These are phyloP conservation scores for Macrolepiota albuminosa DNA, from an alignment of 768 basidiomycete species.

Conservation along the genomic window DNA sequence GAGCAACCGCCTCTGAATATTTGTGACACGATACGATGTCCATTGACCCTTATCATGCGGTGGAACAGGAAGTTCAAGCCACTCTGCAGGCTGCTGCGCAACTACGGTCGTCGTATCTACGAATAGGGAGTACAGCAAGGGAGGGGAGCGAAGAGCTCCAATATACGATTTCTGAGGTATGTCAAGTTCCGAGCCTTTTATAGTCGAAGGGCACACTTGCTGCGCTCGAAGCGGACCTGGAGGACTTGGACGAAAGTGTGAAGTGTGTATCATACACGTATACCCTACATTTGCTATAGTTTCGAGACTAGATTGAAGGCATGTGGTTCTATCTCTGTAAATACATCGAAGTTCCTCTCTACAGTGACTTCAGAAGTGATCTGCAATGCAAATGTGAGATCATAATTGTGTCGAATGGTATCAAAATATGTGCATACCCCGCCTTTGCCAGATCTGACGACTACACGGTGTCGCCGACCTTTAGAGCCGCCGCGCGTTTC, in stretches of 20 bases:
- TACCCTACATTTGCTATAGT: constrained; percentile 17
- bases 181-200: constrained; percentile 12
- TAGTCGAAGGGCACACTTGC: constrained; percentile 76
- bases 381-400: constrained; percentile 25
- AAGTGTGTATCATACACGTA: constrained; percentile 41
- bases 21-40: constrained; percentile 40
- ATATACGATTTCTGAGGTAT: constrained; percentile 76
- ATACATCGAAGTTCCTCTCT: constrained; percentile 64
- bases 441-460: constrained; percentile 41
- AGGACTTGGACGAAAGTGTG: constrained; percentile 93
- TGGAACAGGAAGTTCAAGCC: constrained; percentile 76
- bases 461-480: constrained; percentile 56
- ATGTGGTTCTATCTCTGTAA: constrained; percentile 43
- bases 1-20: background rate
- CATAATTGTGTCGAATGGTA: background rate
- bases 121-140: constrained; percentile 70
- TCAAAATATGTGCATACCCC: constrained; percentile 37
- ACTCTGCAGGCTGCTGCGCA: constrained; percentile 69
- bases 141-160: constrained; percentile 76
- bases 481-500: constrained; percentile 57
- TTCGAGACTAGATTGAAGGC: constrained; percentile 24
- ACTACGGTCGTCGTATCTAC: constrained; percentile 68
- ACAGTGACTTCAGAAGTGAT: constrained; percentile 45
- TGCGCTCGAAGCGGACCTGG: constrained; percentile 79
- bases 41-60: constrained; percentile 82